Evolutionary conservation across 2,329 filamentous ascomycete genomes (phyloP), one percentile per base, ranked within the genome.

Genomic region (Fusarium napiforme): DNA sequence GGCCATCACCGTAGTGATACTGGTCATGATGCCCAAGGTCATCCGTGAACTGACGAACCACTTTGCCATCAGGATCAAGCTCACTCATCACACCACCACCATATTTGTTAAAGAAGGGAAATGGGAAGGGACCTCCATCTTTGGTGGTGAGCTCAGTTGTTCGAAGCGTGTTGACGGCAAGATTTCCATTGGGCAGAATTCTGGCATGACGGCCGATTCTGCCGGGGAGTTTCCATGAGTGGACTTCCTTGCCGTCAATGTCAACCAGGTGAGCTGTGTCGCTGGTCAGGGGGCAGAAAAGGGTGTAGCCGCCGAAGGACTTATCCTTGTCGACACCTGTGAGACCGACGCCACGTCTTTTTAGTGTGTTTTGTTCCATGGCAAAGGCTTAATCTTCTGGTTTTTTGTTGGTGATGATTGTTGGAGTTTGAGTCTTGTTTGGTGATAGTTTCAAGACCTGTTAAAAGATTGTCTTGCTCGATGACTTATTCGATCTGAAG

Each of bases 291-390:
- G 79, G 79, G 11, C 77, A 80, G 47, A 79, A 78, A 11, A 80
- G 73, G 3, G 79, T 80, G 43, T 75, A 80, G 40, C 78, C 78
- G 0, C 79, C 77, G 10, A 78, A 78, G 1, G 78, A 77, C 3
- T 37, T 43, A 12, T 70, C 30, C 37, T 75, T 77, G 52, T 80
- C 78, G 8, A 78, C 75, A 1, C 79, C 79, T 5, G 70, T 80
- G 11, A 80, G 70, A 28, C 79, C 77, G 23, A 78, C 71, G 5
- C 75, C 75, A 39, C 79, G 67, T 60, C 79, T 62, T 43, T 80
- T 80, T 11, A 80, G 57, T 1, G 79, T 79, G 45, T 80, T 80
- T 69, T 80, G 78, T 50, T 80, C 79, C 78, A 78, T 77, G 15
- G 9, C 12, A 7, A 5, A 10, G 18, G 4, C 5, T 36, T 26